These are phyloP conservation scores for Colletotrichum liriopes DNA, from an alignment of 2,329 filamentous ascomycete genomes.

Conservation along the genomic window DNA sequence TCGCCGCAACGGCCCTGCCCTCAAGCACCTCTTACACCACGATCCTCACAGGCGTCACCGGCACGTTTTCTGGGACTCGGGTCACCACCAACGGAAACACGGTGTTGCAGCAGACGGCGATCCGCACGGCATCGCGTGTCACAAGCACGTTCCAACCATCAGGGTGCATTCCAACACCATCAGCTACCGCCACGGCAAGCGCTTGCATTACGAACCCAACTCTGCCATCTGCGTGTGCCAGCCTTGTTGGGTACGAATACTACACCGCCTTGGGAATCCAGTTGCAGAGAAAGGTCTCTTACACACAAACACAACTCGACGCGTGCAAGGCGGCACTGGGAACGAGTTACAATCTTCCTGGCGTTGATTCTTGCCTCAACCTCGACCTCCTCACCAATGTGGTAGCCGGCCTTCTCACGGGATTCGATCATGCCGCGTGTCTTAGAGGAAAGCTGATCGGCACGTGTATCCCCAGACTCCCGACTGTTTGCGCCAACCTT, in stretches of 20 bases:
- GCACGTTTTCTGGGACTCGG: slow-evolving; percentile 7
- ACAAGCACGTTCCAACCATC: slow-evolving; percentile 7
- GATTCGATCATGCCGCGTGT: neutral
- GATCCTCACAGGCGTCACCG: neutral
- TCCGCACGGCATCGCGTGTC: neutral
- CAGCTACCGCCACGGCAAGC: neutral
- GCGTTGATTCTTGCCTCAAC: neutral
- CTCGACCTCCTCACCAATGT: neutral
- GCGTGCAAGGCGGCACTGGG: neutral
- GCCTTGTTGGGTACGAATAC: neutral
- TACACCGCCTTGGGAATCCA: too few species aligned
- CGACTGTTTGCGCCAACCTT: slow-evolving; percentile 1
- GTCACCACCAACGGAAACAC: neutral
- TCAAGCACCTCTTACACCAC: slow-evolving; percentile 16
- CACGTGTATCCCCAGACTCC: slow-evolving; percentile 5
- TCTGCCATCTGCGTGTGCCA: neutral
- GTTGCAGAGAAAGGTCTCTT: neutral
- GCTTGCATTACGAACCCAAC: neutral
- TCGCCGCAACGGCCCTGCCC: slow-evolving; percentile 17
- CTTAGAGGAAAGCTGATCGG: neutral
- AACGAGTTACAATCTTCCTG: neutral
- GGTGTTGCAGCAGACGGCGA: neutral
- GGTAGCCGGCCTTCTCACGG: neutral
- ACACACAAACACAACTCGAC: neutral
- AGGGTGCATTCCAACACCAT: slow-evolving; percentile 21